Percentiles rank a stretch among this genome's conserved stretches.
Evolutionary conservation across 164 flowering plant genomes (phyloP).

Genomic region (Nelumbo lutea): DNA sequence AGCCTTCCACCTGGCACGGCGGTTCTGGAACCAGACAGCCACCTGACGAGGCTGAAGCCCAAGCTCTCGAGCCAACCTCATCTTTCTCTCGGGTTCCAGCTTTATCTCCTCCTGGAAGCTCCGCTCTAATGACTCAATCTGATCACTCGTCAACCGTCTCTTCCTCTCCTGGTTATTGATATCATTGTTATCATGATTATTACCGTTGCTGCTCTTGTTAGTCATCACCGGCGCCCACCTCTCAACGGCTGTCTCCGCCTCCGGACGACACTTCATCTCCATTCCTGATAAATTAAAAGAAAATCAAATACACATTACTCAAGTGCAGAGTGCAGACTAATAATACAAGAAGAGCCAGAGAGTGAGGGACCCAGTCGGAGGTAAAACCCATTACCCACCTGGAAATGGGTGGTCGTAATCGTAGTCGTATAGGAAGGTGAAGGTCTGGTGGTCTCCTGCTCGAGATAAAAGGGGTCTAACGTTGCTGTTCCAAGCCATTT

Average conservation of each 20-base stretch:
- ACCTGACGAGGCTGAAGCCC: constrained; percentile 71
- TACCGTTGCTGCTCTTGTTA: constrained; percentile 1
- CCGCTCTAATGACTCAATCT: constrained; percentile 66
- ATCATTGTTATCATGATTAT: not conserved
- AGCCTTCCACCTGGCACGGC: constrained; percentile 76
- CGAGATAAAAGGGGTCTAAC: not conserved
- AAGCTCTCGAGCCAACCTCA: constrained; percentile 59
- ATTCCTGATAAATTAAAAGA: not conserved
- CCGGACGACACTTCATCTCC: not conserved
- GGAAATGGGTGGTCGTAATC: constrained; percentile 15
- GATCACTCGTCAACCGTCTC: constrained; percentile 59
- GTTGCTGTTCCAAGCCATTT: constrained; percentile 17
- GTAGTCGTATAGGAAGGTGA: not conserved
- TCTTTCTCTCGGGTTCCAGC: constrained; percentile 77
- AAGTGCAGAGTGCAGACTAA: not conserved
- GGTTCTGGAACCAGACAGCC: constrained; percentile 82
- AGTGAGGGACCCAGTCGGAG: no score
- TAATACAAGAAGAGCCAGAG: not conserved
- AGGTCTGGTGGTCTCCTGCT: no score
- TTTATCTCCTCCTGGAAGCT: constrained; percentile 81
- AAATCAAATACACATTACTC: not conserved
- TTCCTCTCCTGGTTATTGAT: constrained; percentile 43
- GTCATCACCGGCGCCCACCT: not conserved
- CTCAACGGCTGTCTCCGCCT: not conserved
- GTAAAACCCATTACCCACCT: constrained; percentile 2